Base-by-base conservation (phyloP, 352 stramenopile species). In the Globisporangium nodosum region DNA sequence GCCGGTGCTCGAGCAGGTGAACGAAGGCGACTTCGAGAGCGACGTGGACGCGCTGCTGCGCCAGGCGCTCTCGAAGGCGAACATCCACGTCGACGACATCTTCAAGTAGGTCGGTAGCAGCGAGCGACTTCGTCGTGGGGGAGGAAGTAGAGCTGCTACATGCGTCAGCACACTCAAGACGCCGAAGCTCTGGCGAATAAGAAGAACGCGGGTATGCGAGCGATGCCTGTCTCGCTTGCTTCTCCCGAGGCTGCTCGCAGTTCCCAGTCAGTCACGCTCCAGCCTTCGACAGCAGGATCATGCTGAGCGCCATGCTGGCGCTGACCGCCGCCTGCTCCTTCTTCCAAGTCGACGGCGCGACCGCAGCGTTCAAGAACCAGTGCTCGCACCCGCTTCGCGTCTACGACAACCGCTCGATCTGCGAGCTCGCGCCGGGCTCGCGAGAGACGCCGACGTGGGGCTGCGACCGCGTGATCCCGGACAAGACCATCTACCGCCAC, bases 51-150 rank as follows among this genome's bases (percentile, higher is more conserved):
- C 51, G 13, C 35, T 88, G 50, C 62, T 88, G 12, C 62, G 71
- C 9, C 53, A 80, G 61, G 78, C 73, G n/a, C 64, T 88, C 2
- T 63, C 66, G 18, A 85, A 85, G 55, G 72, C 64, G 39, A 79
- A 85, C 54, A 80, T 86, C 33, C 62, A 69, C 49, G 37, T 74
- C 54, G 67, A 72, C 16, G 58, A 69, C 24, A 46, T 49, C 11
- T 39, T 57, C 13, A 35, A 47, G 20, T n/a, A n/a, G 33, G 9
- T 37, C 4, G 33, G 9, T 11, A 37, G 24, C 24, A 27, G 24
- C 24, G 33, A 37, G 33, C 9, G 33, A 37, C 33, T 6, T 37
- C 31, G 31, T 24, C 21, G 21, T 24, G 21, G 21, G 21, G 21
- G 21, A 24, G 21, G 21, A 24, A 24, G 21, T 24, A 24, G 21